phyloP scores from a whole-genome alignment of 352 stramenopile species.

The Phytophthora idaei region DNA sequence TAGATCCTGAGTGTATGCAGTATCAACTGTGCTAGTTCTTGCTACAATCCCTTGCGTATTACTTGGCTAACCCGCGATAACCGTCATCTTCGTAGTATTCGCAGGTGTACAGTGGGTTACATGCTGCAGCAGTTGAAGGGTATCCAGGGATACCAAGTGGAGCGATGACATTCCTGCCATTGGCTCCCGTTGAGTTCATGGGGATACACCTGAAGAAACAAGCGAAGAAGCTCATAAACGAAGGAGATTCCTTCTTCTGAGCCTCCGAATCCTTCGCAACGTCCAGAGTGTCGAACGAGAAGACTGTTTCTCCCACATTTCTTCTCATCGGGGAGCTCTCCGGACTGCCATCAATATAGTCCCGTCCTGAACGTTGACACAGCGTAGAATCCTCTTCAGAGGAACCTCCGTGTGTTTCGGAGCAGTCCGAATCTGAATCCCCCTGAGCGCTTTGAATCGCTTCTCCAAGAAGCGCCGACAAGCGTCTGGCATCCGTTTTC shows the following conservation, averaged over 20 bases:
- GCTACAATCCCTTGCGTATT: not conserved
- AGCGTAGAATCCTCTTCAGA: conserved; percentile 12
- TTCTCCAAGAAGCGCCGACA: conserved; percentile 54
- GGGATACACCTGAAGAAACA: conserved; percentile 49
- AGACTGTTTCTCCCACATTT: conserved; percentile 24
- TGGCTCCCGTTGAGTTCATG: conserved; percentile 12
- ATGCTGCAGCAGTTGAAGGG: conserved; percentile 42
- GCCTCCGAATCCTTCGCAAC: conserved; percentile 35
- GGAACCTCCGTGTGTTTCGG: conserved; percentile 37
- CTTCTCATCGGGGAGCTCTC: conserved; percentile 78
- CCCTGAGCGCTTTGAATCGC: conserved; percentile 44
- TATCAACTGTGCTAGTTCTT: conserved; percentile 13
- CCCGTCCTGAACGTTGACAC: conserved; percentile 29
- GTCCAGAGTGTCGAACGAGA: conserved; percentile 42
- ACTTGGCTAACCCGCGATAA: conserved; percentile 33
- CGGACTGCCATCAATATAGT: conserved; percentile 63
- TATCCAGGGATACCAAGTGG: conserved; percentile 54
- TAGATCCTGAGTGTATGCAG: conserved; percentile 19
- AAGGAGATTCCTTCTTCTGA: not conserved
- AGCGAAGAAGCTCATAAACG: conserved; percentile 26
- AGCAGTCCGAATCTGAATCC: conserved; percentile 28
- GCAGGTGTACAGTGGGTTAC: conserved; percentile 51
- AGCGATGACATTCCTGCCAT: conserved; percentile 30
- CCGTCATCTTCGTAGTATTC: conserved; percentile 65
- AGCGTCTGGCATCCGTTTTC: conserved; percentile 51